Conservation (phyloP, 768 basidiomycete genomes). For the Boletus tomentosulus region DNA sequence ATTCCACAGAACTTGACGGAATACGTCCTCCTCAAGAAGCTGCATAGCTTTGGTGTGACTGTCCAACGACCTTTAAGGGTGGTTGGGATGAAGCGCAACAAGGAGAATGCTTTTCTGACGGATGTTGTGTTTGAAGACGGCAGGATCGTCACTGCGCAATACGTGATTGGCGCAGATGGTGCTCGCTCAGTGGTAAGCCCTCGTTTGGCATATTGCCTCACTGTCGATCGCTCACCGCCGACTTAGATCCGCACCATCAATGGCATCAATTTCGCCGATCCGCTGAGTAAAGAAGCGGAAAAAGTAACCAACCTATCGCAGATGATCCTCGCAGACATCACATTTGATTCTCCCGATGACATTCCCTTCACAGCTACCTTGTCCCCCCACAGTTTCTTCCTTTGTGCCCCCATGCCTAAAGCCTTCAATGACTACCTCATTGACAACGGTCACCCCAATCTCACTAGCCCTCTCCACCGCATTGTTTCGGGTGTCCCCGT, state of each 20-base stretch:
- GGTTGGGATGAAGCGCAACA: slow-evolving; percentile 33
- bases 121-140: slow-evolving; percentile 48
- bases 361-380: not conserved
- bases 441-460: slow-evolving; percentile 9
- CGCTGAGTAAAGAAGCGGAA: slow-evolving; percentile 30
- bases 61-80: slow-evolving; percentile 39
- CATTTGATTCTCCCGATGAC: slow-evolving; percentile 3
- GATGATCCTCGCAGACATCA: slow-evolving; percentile 18
- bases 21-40: slow-evolving; percentile 32
- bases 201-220: not conserved
- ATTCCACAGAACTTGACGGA: slow-evolving; percentile 48
- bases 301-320: slow-evolving; percentile 31
- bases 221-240: not conserved
- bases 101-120: slow-evolving; percentile 24
- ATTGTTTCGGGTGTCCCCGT: slow-evolving; percentile 40
- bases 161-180: slow-evolving; percentile 53
- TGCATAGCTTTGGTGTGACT: slow-evolving; percentile 30
- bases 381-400: slow-evolving; percentile 12
- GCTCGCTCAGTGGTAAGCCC: slow-evolving; percentile 12
- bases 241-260: slow-evolving; percentile 41
- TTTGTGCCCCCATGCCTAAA: slow-evolving; percentile 12
- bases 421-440: slow-evolving; percentile 17
- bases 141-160: slow-evolving; percentile 38
- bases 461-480: slow-evolving; percentile 31
- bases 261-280: slow-evolving; percentile 44